Conservation (phyloP, 345 rosid genomes). For the Eucalyptus regnans region DNA sequence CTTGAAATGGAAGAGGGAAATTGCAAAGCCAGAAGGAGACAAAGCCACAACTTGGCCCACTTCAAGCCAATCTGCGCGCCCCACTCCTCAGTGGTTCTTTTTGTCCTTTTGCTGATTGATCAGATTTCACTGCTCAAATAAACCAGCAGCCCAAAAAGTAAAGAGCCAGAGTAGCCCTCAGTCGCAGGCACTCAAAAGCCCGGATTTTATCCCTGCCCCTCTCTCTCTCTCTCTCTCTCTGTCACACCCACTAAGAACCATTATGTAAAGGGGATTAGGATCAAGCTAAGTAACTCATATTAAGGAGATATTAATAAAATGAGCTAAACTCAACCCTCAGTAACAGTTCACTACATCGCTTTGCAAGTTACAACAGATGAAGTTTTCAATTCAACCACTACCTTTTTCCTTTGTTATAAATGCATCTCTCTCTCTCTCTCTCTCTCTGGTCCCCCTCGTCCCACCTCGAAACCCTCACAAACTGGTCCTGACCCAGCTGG, state of each 20-base stretch:
- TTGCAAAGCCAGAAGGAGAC: background rate
- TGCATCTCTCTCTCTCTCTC: background rate
- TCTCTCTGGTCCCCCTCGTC: background rate
- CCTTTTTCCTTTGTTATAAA: background rate
- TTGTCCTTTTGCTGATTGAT: background rate
- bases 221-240: background rate
- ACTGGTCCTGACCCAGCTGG: background rate
- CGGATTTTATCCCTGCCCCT: background rate
- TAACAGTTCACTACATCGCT: background rate
- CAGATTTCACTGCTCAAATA: background rate
- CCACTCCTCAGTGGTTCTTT: background rate
- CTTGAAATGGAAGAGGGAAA: background rate
- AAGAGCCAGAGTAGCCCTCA: background rate
- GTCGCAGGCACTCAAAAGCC: background rate
- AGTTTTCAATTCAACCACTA: background rate
- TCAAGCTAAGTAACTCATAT: background rate
- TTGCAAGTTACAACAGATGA: background rate
- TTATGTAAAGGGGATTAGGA: background rate
- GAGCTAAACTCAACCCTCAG: background rate
- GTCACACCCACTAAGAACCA: background rate
- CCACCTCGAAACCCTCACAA: background rate
- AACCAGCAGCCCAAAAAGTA: background rate
- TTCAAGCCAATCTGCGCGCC: background rate
- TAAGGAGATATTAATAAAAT: background rate
- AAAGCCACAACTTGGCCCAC: background rate